phyloP scores from a whole-genome alignment of 192 early-diverging fungal species.

The Coemansia sp. region DNA sequence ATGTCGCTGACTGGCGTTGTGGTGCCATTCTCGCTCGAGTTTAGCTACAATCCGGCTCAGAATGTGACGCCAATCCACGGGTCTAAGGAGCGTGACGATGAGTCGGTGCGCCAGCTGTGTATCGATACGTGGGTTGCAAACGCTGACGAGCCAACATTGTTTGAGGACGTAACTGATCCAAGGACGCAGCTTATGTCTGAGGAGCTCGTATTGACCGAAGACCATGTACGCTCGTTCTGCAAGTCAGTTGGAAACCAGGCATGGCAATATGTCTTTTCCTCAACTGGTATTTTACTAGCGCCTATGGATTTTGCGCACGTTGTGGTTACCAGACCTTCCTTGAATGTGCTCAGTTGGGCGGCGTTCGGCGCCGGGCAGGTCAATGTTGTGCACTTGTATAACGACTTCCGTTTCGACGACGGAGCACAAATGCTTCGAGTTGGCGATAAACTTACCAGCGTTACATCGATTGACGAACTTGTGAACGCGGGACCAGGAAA shows the following conservation, averaged over 20 bases:
- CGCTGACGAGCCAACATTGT: background rate
- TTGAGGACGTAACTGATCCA: conserved; percentile 2
- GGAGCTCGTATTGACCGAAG: conserved; percentile 1
- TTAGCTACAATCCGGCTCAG: background rate
- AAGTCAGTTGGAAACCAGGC: conserved; percentile 46
- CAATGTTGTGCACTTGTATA: conserved; percentile 80
- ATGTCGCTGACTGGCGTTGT: conserved; percentile 65
- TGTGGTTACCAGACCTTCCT: conserved; percentile 68
- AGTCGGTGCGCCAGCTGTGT: conserved; percentile 64
- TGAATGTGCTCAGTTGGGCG: conserved; percentile 77
- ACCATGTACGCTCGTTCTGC: conserved; percentile 1
- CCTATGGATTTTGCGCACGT: conserved; percentile 92
- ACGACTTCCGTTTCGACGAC: conserved; percentile 73
- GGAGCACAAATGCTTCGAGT: conserved; percentile 57
- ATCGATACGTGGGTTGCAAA: conserved; percentile 57
- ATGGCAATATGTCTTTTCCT: conserved; percentile 57
- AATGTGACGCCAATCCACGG: no score
- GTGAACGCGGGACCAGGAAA: conserved; percentile 81
- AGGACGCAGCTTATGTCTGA: background rate
- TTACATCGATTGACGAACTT: conserved; percentile 68
- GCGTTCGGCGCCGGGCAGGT: conserved; percentile 85
- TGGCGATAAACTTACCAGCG: conserved; percentile 72
- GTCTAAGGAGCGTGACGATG: background rate
- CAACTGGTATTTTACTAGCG: conserved; percentile 55
- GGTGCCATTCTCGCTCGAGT: background rate